Evolutionary conservation across 192 early-diverging fungal species (phyloP).

Genomic region (Rhizoclosmatium sp.): DNA sequence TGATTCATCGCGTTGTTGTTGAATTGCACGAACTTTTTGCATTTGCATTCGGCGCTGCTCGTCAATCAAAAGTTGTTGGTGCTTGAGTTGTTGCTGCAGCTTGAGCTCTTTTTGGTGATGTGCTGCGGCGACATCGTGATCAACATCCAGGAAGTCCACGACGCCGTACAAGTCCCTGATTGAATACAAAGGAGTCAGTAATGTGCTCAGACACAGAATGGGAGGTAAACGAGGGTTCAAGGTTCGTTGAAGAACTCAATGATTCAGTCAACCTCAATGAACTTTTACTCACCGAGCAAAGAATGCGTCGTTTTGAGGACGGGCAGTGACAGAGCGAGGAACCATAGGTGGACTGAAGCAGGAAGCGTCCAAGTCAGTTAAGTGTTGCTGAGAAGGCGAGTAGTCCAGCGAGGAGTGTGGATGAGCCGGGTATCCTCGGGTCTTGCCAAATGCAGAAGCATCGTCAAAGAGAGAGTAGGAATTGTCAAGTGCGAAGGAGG

Average conservation of each 20-base stretch:
- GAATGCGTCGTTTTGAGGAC: background rate
- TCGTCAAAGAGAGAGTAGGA: no score
- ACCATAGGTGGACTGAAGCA: no score
- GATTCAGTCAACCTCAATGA: background rate
- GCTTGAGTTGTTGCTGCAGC: background rate
- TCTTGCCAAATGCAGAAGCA: no score
- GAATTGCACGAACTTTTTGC: background rate
- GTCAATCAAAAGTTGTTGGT: background rate
- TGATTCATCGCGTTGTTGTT: background rate
- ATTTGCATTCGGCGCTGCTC: background rate
- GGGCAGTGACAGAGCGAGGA: no score
- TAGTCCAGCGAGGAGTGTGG: no score
- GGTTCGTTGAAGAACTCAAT: background rate
- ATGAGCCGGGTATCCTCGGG: no score
- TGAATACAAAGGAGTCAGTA: background rate
- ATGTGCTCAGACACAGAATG: background rate
- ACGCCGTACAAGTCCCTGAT: conserved; percentile 13
- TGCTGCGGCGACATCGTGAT: background rate
- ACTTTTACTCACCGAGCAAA: background rate
- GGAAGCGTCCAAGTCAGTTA: no score
- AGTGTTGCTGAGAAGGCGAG: no score
- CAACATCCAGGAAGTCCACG: conserved; percentile 4
- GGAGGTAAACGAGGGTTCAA: background rate
- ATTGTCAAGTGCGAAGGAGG: no score
- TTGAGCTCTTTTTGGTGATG: background rate